These are phyloP conservation scores for Hondaea fermentalgiana DNA, from an alignment of 108 stramenopile genomes.

Conservation along the genomic window DNA sequence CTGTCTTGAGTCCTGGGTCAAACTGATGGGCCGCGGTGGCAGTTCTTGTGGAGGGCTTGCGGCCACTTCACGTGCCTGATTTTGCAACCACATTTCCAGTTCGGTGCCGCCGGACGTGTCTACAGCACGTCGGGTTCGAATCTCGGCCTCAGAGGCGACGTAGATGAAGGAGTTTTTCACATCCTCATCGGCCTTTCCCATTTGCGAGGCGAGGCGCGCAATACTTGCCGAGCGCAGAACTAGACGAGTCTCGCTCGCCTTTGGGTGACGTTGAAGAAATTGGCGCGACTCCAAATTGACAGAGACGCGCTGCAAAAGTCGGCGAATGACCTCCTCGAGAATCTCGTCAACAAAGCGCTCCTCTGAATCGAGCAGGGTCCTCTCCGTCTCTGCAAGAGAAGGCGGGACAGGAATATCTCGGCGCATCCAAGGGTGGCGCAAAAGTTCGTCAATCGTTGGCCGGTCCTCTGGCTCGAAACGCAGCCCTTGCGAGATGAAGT, in stretches of 20 bases:
- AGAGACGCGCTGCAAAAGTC: background rate
- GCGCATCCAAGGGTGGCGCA: background rate
- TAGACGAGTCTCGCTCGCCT: background rate
- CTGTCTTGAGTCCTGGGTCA: background rate
- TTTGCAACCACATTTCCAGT: background rate
- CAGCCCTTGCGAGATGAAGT: background rate
- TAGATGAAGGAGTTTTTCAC: background rate
- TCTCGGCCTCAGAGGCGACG: background rate
- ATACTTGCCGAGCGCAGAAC: background rate
- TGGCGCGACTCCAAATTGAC: background rate
- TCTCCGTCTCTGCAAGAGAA: background rate
- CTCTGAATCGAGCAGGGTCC: background rate
- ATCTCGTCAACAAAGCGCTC: background rate
- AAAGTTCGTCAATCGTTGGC: background rate
- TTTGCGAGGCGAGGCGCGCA: background rate
- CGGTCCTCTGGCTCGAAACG: background rate
- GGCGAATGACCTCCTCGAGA: background rate
- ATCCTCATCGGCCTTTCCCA: background rate
- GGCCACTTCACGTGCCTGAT: background rate
- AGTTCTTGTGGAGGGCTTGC: background rate
- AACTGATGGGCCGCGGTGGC: no score
- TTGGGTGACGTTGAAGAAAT: background rate
- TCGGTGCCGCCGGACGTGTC: background rate
- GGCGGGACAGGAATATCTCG: no score
- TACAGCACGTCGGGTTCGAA: background rate